A percentile compares a stretch with the other conserved stretches of the same genome.
Evolutionary conservation across 805 yeast genomes (phyloP).

Genomic region (Ogataea allantospora): DNA sequence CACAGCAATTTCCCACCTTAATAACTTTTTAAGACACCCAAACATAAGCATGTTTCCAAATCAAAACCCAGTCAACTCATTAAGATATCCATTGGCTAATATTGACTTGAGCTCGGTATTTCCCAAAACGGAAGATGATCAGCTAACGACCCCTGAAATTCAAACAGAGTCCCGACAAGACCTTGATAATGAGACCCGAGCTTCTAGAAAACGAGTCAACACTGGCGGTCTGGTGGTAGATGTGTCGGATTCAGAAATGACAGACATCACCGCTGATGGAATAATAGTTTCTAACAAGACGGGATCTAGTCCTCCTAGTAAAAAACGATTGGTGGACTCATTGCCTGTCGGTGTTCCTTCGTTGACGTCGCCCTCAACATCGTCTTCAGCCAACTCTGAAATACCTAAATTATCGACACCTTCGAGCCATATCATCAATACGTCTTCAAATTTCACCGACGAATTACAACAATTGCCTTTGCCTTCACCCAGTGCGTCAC

Average conservation of each 20-base stretch:
- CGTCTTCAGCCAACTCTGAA: conserved; percentile 16
- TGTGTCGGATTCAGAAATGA: conserved; percentile 20
- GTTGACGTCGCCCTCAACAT: conserved; percentile 18
- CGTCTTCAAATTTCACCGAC: conserved; percentile 16
- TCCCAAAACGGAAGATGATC: conserved; percentile 7
- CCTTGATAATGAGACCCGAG: conserved; percentile 1
- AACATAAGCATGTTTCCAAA: not conserved
- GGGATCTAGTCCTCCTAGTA: conserved; percentile 21
- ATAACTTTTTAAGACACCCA: conserved; percentile 4
- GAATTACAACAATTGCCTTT: conserved; percentile 49
- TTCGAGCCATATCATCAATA: conserved; percentile 6
- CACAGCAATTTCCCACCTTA: conserved; percentile 8
- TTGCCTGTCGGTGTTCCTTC: conserved; percentile 2
- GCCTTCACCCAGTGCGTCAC: conserved; percentile 69
- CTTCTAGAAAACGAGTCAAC: conserved; percentile 20
- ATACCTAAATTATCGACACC: conserved; percentile 16
- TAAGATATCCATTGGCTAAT: conserved; percentile 12
- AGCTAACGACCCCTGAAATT: not conserved
- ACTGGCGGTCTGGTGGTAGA: conserved; percentile 13
- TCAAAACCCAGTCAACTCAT: not conserved
- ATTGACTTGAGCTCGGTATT: conserved; percentile 16
- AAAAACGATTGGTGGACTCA: conserved; percentile 21
- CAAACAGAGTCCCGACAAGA: conserved; percentile 2
- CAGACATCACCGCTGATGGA: conserved; percentile 17
- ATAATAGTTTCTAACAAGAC: conserved; percentile 12